phyloP scores from a whole-genome alignment of 2,329 filamentous ascomycete genomes.

The Cryphonectria radicalis region DNA sequence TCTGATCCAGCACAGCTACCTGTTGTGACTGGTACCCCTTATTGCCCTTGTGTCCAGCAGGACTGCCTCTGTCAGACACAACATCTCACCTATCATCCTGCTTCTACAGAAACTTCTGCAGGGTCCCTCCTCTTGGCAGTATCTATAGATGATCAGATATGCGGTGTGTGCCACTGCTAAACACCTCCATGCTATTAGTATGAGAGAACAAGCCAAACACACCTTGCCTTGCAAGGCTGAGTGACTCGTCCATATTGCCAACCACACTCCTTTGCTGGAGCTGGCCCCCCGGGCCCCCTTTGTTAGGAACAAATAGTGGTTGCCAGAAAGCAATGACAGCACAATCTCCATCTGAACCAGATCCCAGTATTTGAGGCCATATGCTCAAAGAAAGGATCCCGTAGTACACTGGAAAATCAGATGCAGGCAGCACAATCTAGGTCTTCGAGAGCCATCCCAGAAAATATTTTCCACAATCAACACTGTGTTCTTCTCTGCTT shows the following conservation, averaged over 20 bases:
- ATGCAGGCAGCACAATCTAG: not conserved
- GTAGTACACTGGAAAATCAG: not conserved
- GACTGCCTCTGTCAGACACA: not conserved
- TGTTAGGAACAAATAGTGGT: too few relatives aligned
- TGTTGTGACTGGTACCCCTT: not conserved
- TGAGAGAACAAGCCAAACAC: not conserved
- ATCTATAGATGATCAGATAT: not conserved
- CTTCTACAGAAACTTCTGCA: not conserved
- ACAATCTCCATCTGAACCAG: not conserved
- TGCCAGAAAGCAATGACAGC: not conserved
- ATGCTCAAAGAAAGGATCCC: not conserved
- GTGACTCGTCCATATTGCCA: not conserved
- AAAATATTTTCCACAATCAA: not conserved
- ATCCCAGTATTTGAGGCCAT: not conserved
- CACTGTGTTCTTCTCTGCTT: not conserved
- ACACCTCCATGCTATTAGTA: not conserved
- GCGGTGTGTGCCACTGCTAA: not conserved
- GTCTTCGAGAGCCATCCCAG: not conserved
- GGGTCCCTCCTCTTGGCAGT: not conserved
- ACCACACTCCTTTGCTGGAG: not conserved
- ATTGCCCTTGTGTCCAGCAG: not conserved
- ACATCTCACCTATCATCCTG: not conserved
- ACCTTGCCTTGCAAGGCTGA: not conserved
- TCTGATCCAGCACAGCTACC: not conserved
- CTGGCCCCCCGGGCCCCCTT: not conserved